phyloP scores from a whole-genome alignment of 306 rosid genomes.

The Canavalia ensiformis region DNA sequence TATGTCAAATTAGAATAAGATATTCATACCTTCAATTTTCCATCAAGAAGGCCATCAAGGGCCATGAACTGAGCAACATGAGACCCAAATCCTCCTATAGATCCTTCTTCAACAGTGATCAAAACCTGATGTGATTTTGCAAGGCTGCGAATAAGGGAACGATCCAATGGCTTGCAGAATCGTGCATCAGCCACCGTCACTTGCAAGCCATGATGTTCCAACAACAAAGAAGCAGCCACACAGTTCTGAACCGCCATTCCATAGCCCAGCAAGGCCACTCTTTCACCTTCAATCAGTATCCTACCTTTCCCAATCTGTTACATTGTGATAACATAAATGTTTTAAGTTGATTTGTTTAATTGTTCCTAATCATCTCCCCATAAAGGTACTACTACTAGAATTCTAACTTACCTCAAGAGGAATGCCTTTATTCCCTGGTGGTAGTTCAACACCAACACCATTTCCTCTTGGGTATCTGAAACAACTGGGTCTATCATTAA shows the following conservation, averaged over 20 bases:
- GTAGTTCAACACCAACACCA: constrained; percentile 78
- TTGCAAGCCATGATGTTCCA: constrained; percentile 62
- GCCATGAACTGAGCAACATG: constrained; percentile 95
- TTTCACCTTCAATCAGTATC: constrained; percentile 83
- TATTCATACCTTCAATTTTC: constrained; percentile 69
- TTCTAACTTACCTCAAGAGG: constrained; percentile 60
- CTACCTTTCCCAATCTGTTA: constrained; percentile 82
- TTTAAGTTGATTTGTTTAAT: not conserved
- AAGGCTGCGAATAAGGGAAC: constrained; percentile 71
- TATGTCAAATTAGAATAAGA: not conserved
- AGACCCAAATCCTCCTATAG: constrained; percentile 93
- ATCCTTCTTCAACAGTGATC: constrained; percentile 94
- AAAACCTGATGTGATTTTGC: constrained; percentile 79
- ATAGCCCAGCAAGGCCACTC: constrained; percentile 89
- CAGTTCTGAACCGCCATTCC: constrained; percentile 86
- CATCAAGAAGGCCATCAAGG: constrained; percentile 92
- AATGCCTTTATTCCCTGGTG: constrained; percentile 79
- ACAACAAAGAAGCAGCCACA: constrained; percentile 68
- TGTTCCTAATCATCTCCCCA: not conserved
- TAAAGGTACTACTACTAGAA: not conserved
- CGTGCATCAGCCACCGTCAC: constrained; percentile 64
- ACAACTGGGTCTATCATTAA: constrained; percentile 91
- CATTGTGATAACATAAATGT: constrained; percentile 43
- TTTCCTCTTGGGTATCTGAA: constrained; percentile 89
- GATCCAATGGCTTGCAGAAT: constrained; percentile 93